phyloP scores from a whole-genome alignment of 768 basidiomycete species.

The Podaxis rugospora region DNA sequence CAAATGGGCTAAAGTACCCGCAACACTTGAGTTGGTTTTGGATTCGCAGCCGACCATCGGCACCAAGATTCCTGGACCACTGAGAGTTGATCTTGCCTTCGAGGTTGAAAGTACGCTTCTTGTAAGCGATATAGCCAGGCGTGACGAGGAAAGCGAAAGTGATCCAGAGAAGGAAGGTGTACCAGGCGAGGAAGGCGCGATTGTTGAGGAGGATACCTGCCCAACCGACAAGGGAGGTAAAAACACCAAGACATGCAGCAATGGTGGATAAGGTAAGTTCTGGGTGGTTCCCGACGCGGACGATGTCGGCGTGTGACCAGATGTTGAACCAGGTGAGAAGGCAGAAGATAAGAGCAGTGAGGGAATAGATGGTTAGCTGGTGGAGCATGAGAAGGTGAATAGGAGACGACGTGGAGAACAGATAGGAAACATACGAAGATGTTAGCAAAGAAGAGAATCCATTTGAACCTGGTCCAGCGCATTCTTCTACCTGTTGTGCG shows the following conservation, averaged over 20 bases:
- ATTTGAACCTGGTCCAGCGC: slow-evolving; percentile 85
- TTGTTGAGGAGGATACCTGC: slow-evolving; percentile 84
- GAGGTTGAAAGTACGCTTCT: slow-evolving; percentile 49
- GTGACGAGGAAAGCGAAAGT: slow-evolving; percentile 67
- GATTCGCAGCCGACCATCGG: slow-evolving; percentile 54
- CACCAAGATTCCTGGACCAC: slow-evolving; percentile 62
- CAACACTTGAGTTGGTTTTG: slow-evolving; percentile 76
- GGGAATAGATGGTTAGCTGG: slow-evolving; percentile 52
- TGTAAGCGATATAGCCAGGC: slow-evolving; percentile 80
- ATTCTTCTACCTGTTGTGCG: slow-evolving; percentile 34
- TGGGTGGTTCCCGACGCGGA: slow-evolving; percentile 61
- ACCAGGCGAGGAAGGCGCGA: slow-evolving; percentile 75
- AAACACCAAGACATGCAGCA: slow-evolving; percentile 52
- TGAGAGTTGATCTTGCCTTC: slow-evolving; percentile 76
- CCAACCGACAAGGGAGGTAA: slow-evolving; percentile 74
- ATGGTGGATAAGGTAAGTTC: slow-evolving; percentile 70
- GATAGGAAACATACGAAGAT: slow-evolving; percentile 29
- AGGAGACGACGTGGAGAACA: not conserved
- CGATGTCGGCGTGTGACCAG: slow-evolving; percentile 60
- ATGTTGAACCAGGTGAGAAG: slow-evolving; percentile 80
- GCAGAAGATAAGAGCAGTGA: slow-evolving; percentile 56
- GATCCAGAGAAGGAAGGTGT: slow-evolving; percentile 75
- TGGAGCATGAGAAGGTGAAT: not conserved
- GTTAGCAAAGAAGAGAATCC: slow-evolving; percentile 69
- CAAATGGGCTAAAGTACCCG: slow-evolving; percentile 75